A percentile compares a stretch with the other conserved stretches of the same genome.
Conservation (phyloP, 2,329 filamentous ascomycete species). For the Knufia fluminis region DNA sequence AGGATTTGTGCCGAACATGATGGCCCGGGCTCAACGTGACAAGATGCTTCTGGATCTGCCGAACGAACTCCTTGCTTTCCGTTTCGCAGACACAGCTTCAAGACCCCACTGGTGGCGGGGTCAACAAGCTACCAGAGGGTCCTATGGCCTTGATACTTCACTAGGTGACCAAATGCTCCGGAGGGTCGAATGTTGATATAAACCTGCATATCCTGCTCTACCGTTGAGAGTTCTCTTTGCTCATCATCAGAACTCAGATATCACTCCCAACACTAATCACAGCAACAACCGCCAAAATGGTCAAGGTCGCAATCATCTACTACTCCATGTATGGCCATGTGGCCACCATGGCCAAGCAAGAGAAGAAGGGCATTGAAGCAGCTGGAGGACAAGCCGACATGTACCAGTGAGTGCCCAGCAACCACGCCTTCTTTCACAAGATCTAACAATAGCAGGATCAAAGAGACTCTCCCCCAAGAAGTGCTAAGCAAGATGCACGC, state of each 20-base stretch:
- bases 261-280: background rate
- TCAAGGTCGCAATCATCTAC: slow-evolving; percentile 80
- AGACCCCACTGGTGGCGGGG: background rate
- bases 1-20: background rate
- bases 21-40: background rate
- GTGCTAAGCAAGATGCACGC: slow-evolving; percentile 88
- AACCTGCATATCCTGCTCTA: background rate
- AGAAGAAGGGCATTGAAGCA: slow-evolving; percentile 80
- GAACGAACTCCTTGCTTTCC: background rate
- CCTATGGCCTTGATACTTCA: background rate
- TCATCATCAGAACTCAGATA: background rate
- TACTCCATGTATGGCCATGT: slow-evolving; percentile 96
- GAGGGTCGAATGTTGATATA: background rate
- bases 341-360: slow-evolving; percentile 70
- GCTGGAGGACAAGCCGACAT: slow-evolving; percentile 74
- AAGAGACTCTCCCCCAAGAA: slow-evolving; percentile 77
- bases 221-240: background rate
- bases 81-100: background rate
- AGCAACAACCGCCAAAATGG: slow-evolving; percentile 9
- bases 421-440: slow-evolving; percentile 50
- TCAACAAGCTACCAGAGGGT: no score
- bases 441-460: slow-evolving; percentile 56
- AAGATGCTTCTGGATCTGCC: background rate
- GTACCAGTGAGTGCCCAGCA: slow-evolving; percentile 55
- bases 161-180: background rate